A percentile compares a stretch with the other conserved stretches of the same genome.
Evolutionary conservation across 2,329 filamentous ascomycete genomes (phyloP).

Genomic region (Talaromyces amestolkiae): DNA sequence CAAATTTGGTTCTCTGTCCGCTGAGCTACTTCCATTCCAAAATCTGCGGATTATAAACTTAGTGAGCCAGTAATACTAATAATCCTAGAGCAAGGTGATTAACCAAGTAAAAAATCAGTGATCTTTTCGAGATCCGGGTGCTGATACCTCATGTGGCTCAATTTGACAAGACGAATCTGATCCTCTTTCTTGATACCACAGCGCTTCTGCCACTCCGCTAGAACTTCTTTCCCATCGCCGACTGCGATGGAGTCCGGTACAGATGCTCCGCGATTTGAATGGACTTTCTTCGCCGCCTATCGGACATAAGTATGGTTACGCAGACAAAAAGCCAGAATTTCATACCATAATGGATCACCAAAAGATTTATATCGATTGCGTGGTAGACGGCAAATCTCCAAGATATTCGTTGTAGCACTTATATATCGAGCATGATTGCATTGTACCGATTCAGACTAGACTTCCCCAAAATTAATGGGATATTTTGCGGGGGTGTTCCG

Average conservation of each 20-base stretch:
- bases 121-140: conserved; percentile 52
- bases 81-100: neutral
- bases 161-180: conserved; percentile 49
- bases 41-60: conserved; percentile 20
- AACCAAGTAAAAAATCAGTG: conserved; percentile 26
- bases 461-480: neutral
- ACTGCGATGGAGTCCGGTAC: conserved; percentile 22
- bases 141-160: conserved; percentile 56
- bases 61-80: neutral
- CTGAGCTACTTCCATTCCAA: conserved; percentile 39
- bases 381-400: neutral
- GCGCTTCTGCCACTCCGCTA: conserved; percentile 23
- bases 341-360: neutral
- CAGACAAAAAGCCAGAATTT: neutral
- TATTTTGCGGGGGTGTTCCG: neutral
- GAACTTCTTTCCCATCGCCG: conserved; percentile 19
- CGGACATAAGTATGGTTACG: neutral
- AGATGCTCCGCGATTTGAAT: conserved; percentile 2
- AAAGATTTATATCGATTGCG: neutral
- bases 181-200: conserved; percentile 41
- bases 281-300: neutral
- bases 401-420: neutral
- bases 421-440: neutral
- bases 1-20: conserved; percentile 26
- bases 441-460: neutral